Base-by-base conservation (phyloP, 169 alveolate species). In the Cryptosporidium andersoni region DNA sequence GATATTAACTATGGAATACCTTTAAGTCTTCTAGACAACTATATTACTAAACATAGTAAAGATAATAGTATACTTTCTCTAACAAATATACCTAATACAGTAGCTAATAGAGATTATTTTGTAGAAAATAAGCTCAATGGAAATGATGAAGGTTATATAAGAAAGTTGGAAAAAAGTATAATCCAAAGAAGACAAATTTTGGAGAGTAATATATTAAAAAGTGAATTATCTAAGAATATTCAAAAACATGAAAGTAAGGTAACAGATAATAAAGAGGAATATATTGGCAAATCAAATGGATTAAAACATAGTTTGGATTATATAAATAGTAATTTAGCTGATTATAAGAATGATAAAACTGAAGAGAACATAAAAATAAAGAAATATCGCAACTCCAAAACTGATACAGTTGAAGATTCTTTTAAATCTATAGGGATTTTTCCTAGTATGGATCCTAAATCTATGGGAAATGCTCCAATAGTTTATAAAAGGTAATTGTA, bases 1-100 rank as follows among this genome's bases (percentile, higher is more conserved):
- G 99, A 98, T 89, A 89, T 98, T 37, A 97, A 98, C 89, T 97
- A 95, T 91, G 99, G 99, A 34, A 91, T 97, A 80, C 99, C 99
- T 25, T 97, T 98, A 25, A 98, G 97, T 85, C 96, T 95, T 58
- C 89, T 98, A 90, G 98, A 97, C 81, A 92, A 95, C 88, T 93
- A 93, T 80, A 81, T 95, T 49, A 80, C 82, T 37, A 48, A 62
- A 65, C 36, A 80, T 4, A 89, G 81, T 48, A 82, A 91, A 4
- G 94, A 91, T 67, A 82, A 91, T 49, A 81, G 63, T 74, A 66
- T 82, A 48, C 81, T 82, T 8, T 81, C 85, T 6, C 34, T 65
- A 12, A 8, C 90, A 47, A 91, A 91, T 42, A 67, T 93, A 37
- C 92, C 96, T 12, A 93, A 89, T 63, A 88, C 91, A 47, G 91